Evolutionary conservation across 805 yeast genomes (phyloP), one percentile per base, ranked within the genome.

Genomic region (Saturnispora bothae): DNA sequence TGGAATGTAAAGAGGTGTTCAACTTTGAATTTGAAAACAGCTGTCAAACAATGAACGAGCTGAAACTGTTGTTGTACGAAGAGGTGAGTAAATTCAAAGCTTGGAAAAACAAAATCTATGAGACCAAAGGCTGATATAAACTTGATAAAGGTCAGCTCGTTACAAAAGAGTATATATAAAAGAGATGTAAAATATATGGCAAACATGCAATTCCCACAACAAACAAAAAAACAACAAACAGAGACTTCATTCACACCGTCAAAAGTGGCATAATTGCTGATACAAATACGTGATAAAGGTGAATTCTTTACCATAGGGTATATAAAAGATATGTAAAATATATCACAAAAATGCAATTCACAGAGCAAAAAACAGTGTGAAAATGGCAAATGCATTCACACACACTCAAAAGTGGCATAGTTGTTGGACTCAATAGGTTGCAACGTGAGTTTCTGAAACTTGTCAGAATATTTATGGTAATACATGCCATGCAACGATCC

Each of bases 401-500:
- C 31, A 17, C 28, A 28, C 21, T 38, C 40, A 28, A 32, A 38
- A 17, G 20, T 15, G 13, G 36, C 17, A 28, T 32, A 38, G 10
- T 28, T 38, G 4, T 15, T 4, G 13, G 32, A 9, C 5, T 33
- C 40, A 5, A 38, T 21, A 19, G 40, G 40, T 17, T 65, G 59
- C 34, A 86, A 63, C 46, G 75, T 84, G 47, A 86, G 65, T 49
- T 82, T 82, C 60, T 86, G 96, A 49, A 72, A 78, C 56, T 73
- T 79, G 46, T 82, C 94, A 1, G 88, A 78, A n/a, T 71, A 66
- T 47, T 73, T 70, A 57, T 85, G 94, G 62, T 76, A 88, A 56
- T 88, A 88, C 34, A 81, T 68, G 4, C 97, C 97, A 34, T 72
- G 67, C 19, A 88, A 73, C 5, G 74, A 63, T 5, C 96, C 96